Evolutionary conservation across 371 early-diverging fungal species (phyloP).

Genomic region (Smittium mucronatum): DNA sequence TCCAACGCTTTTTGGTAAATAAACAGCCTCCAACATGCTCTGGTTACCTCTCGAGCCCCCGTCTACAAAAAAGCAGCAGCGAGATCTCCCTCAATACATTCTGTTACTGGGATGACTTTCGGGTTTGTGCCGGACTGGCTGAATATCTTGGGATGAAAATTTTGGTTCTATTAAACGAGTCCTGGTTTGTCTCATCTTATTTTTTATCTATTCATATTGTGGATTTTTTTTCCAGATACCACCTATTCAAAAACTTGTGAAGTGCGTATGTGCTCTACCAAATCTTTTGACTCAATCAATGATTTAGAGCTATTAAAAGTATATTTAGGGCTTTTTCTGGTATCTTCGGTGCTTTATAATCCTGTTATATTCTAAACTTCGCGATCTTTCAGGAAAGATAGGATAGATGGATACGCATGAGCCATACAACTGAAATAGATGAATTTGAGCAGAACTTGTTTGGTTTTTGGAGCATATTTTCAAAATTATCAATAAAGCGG

Average conservation of each 20-base stretch:
- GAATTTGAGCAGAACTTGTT: too few relatives aligned
- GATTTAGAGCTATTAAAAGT: not conserved
- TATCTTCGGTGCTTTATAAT: not conserved
- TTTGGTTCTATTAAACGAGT: not conserved
- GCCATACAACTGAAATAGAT: not conserved
- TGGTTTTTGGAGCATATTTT: not conserved
- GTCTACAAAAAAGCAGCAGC: not conserved
- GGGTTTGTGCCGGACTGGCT: not conserved
- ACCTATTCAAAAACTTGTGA: not conserved
- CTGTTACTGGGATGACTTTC: not conserved
- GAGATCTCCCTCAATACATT: not conserved
- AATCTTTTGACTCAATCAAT: not conserved
- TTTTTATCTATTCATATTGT: not conserved
- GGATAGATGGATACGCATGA: not conserved
- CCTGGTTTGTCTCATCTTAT: not conserved
- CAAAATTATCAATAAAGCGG: not conserved
- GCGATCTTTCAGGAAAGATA: not conserved
- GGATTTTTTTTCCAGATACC: not conserved
- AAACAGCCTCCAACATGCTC: not conserved
- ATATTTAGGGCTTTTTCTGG: not conserved
- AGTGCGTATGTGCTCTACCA: not conserved
- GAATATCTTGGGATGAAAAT: not conserved
- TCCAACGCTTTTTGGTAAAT: not conserved
- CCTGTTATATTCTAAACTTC: not conserved
- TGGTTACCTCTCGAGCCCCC: not conserved